A percentile compares a stretch with the other conserved stretches of the same genome.
These are phyloP conservation scores for Globisporangium emineosum DNA, from an alignment of 352 stramenopile species.

Conservation along the genomic window DNA sequence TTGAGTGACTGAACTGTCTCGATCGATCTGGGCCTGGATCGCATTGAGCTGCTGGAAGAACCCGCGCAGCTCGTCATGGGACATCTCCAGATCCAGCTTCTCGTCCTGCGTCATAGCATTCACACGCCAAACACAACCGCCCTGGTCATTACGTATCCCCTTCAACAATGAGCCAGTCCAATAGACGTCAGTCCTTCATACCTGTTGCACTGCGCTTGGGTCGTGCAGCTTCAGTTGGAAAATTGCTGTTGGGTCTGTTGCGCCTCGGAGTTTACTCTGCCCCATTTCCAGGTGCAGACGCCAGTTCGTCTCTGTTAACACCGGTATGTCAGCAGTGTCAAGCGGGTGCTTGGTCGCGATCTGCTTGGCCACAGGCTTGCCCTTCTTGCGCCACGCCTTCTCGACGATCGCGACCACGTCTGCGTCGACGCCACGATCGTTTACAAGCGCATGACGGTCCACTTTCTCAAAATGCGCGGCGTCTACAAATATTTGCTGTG, in stretches of 20 bases:
- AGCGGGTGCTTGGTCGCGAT: conserved; percentile 17
- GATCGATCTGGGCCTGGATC: conserved; percentile 50
- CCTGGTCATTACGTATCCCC: not conserved
- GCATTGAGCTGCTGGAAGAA: conserved; percentile 67
- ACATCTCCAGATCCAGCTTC: conserved; percentile 55
- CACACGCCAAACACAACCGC: not conserved
- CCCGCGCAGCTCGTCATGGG: conserved; percentile 43
- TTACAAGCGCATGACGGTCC: conserved; percentile 25
- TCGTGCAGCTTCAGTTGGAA: conserved; percentile 49
- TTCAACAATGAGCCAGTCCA: too few species aligned
- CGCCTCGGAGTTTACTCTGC: conserved; percentile 32
- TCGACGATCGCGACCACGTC: conserved; percentile 34
- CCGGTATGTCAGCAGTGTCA: conserved; percentile 1
- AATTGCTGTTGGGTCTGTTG: conserved; percentile 41
- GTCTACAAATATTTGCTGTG: conserved; percentile 36
- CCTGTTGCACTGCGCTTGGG: not conserved
- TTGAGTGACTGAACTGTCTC: not conserved
- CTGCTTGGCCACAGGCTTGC: conserved; percentile 10
- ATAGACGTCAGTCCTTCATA: not conserved
- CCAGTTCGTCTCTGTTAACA: conserved; percentile 43
- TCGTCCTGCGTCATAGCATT: conserved; percentile 28
- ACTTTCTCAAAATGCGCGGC: conserved; percentile 41
- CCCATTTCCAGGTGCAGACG: conserved; percentile 55
- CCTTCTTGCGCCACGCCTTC: conserved; percentile 66
- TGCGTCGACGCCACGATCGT: conserved; percentile 18